Evolutionary conservation across 2,329 filamentous ascomycete species (phyloP).

Genomic region (Sphaerulina vaccinii): DNA sequence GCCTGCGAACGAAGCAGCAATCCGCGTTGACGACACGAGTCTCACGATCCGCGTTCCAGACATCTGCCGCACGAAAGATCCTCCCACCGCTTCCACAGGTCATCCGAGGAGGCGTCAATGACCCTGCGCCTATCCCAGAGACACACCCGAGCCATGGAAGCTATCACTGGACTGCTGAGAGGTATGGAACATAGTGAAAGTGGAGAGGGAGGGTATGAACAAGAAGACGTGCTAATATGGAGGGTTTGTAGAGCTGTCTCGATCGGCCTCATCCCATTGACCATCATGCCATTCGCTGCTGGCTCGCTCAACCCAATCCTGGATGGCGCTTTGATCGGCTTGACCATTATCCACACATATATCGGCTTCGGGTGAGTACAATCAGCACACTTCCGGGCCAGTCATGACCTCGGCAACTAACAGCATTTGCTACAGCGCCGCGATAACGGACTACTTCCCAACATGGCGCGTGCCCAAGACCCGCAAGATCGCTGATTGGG

Average conservation of each 20-base stretch:
- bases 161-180: constrained; percentile 98
- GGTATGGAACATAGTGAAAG: constrained; percentile 42
- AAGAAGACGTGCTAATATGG: constrained; percentile 9
- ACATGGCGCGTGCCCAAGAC: constrained; percentile 64
- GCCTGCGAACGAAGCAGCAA: constrained; percentile 36
- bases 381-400: not conserved
- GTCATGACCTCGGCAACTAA: not conserved
- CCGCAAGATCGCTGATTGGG: constrained; percentile 70
- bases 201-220: not conserved
- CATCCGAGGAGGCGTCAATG: constrained; percentile 66
- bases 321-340: constrained; percentile 80
- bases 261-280: constrained; percentile 78
- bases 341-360: constrained; percentile 88
- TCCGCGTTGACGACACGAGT: constrained; percentile 42
- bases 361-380: constrained; percentile 78
- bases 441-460: constrained; percentile 91
- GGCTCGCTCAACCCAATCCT: constrained; percentile 85
- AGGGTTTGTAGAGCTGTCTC: constrained; percentile 63
- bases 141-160: constrained; percentile 79
- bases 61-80: constrained; percentile 70
- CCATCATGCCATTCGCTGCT: constrained; percentile 85
- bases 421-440: constrained; percentile 49
- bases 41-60: constrained; percentile 77
- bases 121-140: constrained; percentile 72
- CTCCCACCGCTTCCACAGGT: constrained; percentile 74